These are phyloP conservation scores for Colletotrichum sp. DNA, from an alignment of 2,329 filamentous ascomycete species.

Conservation along the genomic window DNA sequence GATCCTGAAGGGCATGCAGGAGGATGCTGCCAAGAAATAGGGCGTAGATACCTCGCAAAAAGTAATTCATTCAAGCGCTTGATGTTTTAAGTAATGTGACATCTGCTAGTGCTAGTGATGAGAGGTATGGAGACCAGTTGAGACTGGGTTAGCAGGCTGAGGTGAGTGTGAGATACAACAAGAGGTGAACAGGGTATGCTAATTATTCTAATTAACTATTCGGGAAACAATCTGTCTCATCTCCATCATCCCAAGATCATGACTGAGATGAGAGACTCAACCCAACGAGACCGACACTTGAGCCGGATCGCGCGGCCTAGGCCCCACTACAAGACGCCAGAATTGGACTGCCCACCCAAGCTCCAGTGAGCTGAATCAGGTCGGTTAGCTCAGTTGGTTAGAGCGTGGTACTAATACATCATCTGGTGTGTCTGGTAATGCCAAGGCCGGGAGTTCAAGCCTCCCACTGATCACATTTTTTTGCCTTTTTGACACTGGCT, in stretches of 20 bases:
- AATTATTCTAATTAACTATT: background rate
- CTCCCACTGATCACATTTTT: constrained; percentile 16
- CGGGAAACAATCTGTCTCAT: background rate
- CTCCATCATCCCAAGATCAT: background rate
- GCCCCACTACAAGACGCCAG: background rate
- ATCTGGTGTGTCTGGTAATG: background rate
- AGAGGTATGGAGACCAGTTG: background rate
- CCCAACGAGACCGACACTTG: background rate
- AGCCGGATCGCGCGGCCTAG: background rate
- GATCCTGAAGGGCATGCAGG: constrained; percentile 74
- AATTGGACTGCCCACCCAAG: fast-evolving
- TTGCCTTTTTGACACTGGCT: background rate
- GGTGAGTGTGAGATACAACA: background rate
- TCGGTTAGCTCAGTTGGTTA: constrained; percentile 23
- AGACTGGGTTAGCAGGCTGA: background rate
- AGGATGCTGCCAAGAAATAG: constrained; percentile 58
- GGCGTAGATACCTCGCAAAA: background rate
- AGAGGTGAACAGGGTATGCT: background rate
- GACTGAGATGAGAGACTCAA: background rate
- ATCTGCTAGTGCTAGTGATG: background rate
- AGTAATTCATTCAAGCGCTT: background rate
- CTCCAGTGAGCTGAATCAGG: background rate
- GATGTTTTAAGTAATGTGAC: background rate
- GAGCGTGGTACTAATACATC: constrained; percentile 21
- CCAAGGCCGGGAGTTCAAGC: constrained; percentile 21